phyloP scores from a whole-genome alignment of 805 yeast species.

The Limtongia smithiae region DNA sequence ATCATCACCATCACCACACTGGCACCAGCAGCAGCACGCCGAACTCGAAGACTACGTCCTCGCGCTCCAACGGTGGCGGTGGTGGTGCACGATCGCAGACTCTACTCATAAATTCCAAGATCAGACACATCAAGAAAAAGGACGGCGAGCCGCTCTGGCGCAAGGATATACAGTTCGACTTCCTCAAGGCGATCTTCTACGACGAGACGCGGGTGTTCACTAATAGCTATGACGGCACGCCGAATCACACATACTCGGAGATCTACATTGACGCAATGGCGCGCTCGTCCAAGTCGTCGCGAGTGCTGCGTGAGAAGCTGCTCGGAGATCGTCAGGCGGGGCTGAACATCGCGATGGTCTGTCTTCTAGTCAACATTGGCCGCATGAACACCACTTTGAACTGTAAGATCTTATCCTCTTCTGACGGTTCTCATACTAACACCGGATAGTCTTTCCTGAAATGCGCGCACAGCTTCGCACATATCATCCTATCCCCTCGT shows the following conservation, averaged over 20 bases:
- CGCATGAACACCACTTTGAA: conserved; percentile 93
- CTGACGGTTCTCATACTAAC: background rate
- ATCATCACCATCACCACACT: background rate
- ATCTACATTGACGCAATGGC: conserved; percentile 78
- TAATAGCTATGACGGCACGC: conserved; percentile 37
- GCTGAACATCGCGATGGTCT: conserved; percentile 71
- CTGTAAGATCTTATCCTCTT: conserved; percentile 28
- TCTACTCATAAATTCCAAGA: conserved; percentile 33
- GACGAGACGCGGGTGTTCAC: conserved; percentile 65
- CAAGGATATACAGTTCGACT: conserved; percentile 79
- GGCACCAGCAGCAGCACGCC: background rate
- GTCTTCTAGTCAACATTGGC: conserved; percentile 85
- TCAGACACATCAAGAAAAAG: conserved; percentile 61
- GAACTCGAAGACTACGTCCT: no score
- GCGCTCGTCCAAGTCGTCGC: conserved; percentile 77
- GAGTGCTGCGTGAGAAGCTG: conserved; percentile 73
- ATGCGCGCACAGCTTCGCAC: conserved; percentile 93
- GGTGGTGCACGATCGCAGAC: conserved; percentile 26
- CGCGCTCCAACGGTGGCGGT: conserved; percentile 1
- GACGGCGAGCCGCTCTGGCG: conserved; percentile 95
- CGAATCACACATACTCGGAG: conserved; percentile 73
- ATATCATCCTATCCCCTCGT: conserved; percentile 86
- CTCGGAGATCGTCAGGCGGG: conserved; percentile 59
- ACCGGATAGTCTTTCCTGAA: conserved; percentile 62
- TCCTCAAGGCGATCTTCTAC: conserved; percentile 60